These are phyloP conservation scores for Excoecaria cochinchinensis DNA, from an alignment of 345 rosid species.

Conservation along the genomic window DNA sequence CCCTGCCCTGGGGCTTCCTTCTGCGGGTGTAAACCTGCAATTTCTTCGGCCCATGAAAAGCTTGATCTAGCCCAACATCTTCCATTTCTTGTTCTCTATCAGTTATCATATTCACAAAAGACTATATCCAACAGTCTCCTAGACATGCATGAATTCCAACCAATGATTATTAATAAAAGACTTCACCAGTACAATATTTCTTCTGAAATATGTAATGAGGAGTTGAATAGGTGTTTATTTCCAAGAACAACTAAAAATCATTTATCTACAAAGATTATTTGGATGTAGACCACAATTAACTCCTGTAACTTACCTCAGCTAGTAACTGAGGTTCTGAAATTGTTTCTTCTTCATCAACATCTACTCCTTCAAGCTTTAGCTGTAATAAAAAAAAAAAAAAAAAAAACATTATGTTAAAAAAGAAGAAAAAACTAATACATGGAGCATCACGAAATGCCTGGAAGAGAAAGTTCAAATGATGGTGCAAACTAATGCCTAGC, in stretches of 20 bases:
- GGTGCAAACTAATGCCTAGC: background rate
- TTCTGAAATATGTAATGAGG: background rate
- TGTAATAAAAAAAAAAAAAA: slow-evolving; percentile 18
- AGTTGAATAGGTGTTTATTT: background rate
- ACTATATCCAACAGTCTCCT: no score
- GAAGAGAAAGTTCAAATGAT: background rate
- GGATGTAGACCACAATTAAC: background rate
- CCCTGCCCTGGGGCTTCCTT: no score
- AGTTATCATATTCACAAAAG: no score
- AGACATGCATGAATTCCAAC: background rate
- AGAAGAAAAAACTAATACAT: background rate
- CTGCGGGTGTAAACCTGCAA: no score
- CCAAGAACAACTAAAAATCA: background rate
- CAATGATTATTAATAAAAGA: background rate
- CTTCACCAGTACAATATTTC: background rate
- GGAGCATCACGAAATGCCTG: background rate
- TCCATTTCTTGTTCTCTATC: no score
- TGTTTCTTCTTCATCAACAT: slow-evolving; percentile 88
- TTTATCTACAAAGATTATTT: background rate
- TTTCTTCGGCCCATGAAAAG: no score
- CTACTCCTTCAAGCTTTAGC: slow-evolving; percentile 72
- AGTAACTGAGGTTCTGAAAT: slow-evolving; percentile 71
- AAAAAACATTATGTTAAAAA: background rate
- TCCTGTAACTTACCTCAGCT: slow-evolving; percentile 53
- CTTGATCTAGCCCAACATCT: no score